A percentile compares a stretch with the other conserved stretches of the same genome.
These are phyloP conservation scores for Trichosporon sp. DNA, from an alignment of 1,284 basidiomycete genomes.

Conservation along the genomic window DNA sequence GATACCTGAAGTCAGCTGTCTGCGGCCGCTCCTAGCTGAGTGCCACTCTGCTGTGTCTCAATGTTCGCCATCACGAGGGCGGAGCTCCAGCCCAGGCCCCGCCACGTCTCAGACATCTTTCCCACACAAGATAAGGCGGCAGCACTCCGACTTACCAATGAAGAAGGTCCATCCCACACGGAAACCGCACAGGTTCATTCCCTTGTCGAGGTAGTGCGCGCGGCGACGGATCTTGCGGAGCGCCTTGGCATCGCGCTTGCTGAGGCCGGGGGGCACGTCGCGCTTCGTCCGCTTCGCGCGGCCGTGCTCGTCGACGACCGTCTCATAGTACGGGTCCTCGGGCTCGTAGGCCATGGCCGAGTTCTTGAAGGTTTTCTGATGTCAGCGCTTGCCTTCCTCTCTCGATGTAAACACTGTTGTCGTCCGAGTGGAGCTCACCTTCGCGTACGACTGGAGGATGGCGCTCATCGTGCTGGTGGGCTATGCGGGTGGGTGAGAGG, in stretches of 20 bases:
- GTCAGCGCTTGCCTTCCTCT: background rate
- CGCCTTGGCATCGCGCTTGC: conserved; percentile 73
- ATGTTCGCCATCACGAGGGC: background rate
- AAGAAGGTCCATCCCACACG: conserved; percentile 83
- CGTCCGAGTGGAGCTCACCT: background rate
- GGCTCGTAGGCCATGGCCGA: conserved; percentile 63
- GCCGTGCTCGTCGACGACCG: conserved; percentile 67
- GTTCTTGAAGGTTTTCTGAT: conserved; percentile 25
- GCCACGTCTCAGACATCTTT: too few species aligned
- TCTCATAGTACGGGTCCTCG: conserved; percentile 77
- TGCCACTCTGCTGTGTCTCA: background rate
- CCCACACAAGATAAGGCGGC: background rate
- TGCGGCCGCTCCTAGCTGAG: background rate
- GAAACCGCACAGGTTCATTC: conserved; percentile 78
- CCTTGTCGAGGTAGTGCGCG: conserved; percentile 90
- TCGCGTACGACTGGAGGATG: conserved; percentile 13
- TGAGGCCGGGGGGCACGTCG: conserved; percentile 74
- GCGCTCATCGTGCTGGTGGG: background rate
- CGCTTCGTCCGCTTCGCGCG: conserved; percentile 72
- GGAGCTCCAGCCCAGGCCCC: background rate
- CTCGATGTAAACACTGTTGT: too few species aligned
- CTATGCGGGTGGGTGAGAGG: background rate
- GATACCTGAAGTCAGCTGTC: conserved; percentile 42
- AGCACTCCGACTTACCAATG: conserved; percentile 61
- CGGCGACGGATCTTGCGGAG: conserved; percentile 72